A percentile compares a stretch with the other conserved stretches of the same genome.
phyloP scores from a whole-genome alignment of 495 filamentous ascomycete genomes.

The Annulohypoxylon bovei region DNA sequence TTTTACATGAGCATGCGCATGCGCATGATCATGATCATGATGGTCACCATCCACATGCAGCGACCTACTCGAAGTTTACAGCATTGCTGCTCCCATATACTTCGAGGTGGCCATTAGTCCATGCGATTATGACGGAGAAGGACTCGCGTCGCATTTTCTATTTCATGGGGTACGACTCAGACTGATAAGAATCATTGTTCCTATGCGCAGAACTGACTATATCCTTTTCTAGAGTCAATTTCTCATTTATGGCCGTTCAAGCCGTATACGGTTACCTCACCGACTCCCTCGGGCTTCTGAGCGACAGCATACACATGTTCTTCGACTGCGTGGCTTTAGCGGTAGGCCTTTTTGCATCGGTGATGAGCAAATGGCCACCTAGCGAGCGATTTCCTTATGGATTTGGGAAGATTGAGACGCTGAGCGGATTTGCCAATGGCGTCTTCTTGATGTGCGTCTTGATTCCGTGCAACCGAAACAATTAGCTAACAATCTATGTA shows the following conservation, averaged over 20 bases:
- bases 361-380: conserved; percentile 97
- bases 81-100: conserved; percentile 71
- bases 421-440: conserved; percentile 96
- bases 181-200: background rate
- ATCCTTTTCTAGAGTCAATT: conserved; percentile 75
- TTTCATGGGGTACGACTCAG: conserved; percentile 80
- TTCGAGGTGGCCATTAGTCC: conserved; percentile 76
- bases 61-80: conserved; percentile 66
- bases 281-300: conserved; percentile 91
- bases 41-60: conserved; percentile 44
- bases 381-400: conserved; percentile 91
- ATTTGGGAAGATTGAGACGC: conserved; percentile 94
- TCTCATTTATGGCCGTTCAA: conserved; percentile 94
- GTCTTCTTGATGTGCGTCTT: conserved; percentile 86
- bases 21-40: background rate
- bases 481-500: conserved; percentile 50
- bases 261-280: conserved; percentile 92
- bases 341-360: conserved; percentile 91
- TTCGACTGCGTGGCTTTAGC: conserved; percentile 95
- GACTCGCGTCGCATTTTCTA: conserved; percentile 97
- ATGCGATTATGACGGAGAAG: conserved; percentile 87
- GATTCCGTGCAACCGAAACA: background rate
- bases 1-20: conserved; percentile 44
- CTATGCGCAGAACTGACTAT: conserved; percentile 6
- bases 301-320: conserved; percentile 99